Evolutionary conservation across 257 asterid species (phyloP).

Genomic region (Anisodus acutangulus): DNA sequence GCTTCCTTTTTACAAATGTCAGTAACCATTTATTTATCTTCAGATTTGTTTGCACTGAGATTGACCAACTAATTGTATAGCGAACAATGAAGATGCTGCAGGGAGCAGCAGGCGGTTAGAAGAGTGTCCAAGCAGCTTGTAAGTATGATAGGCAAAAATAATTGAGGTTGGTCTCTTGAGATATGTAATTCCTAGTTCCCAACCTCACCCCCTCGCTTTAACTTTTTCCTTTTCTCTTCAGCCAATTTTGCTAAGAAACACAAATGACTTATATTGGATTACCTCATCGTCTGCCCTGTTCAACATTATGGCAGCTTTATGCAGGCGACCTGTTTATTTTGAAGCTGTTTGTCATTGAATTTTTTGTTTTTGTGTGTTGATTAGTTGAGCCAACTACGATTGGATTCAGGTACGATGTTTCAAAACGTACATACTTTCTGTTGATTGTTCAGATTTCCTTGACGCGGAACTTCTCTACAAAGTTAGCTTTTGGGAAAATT

Average conservation of each 20-base stretch:
- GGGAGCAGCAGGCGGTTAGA: neutral
- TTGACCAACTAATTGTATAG: conserved; percentile 27
- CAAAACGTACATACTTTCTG: neutral
- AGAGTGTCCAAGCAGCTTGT: conserved; percentile 28
- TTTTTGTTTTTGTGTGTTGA: neutral
- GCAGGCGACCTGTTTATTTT: neutral
- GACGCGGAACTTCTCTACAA: neutral
- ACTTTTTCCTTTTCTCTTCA: neutral
- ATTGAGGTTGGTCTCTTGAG: conserved; percentile 15
- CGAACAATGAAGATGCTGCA: conserved; percentile 23
- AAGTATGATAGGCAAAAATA: conserved; percentile 28
- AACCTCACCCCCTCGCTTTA: neutral
- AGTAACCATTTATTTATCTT: conserved; percentile 19
- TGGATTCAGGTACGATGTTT: neutral
- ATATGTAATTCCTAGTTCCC: conserved; percentile 11
- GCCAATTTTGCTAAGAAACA: conserved; percentile 27
- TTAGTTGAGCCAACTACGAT: neutral
- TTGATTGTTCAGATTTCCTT: neutral
- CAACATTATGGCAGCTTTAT: neutral
- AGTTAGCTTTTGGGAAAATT: neutral
- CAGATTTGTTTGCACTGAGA: conserved; percentile 25
- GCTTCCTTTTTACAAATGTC: neutral
- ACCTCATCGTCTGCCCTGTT: neutral
- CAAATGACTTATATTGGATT: neutral
- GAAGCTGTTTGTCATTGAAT: neutral